Conservation (phyloP, 2,329 filamentous ascomycete species). For the Mollisia scopiformis region DNA sequence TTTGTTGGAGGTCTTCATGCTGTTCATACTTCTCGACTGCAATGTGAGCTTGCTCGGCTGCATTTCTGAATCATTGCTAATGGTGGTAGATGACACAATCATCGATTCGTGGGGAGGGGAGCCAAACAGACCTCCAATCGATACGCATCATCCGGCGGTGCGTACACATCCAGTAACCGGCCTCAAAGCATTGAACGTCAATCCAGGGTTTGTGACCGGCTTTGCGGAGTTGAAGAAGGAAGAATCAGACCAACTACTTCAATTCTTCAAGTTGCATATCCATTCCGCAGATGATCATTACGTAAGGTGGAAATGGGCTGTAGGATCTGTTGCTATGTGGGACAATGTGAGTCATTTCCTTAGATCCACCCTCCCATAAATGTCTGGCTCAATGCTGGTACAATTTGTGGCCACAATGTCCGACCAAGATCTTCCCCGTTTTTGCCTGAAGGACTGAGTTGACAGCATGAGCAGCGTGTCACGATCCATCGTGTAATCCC, state of each 20-base stretch:
- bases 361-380: no score
- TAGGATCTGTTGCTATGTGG: slow-evolving; percentile 31
- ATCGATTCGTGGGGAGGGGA: slow-evolving; percentile 27
- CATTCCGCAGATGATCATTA: slow-evolving; percentile 32
- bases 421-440: no score
- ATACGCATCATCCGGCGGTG: slow-evolving; percentile 34
- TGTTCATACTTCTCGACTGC: slow-evolving; percentile 27
- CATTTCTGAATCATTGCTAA: background rate
- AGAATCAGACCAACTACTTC: slow-evolving; percentile 28
- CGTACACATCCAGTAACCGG: slow-evolving; percentile 36
- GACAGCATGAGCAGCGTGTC: slow-evolving; percentile 19
- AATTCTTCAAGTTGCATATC: slow-evolving; percentile 29
- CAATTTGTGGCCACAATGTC: no score
- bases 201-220: slow-evolving; percentile 24
- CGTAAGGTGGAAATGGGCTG: slow-evolving; percentile 34
- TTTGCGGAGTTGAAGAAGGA: slow-evolving; percentile 33
- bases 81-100: slow-evolving; percentile 11
- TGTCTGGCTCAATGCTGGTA: no score
- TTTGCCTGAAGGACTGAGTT: no score
- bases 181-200: slow-evolving; percentile 31
- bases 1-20: slow-evolving; percentile 25
- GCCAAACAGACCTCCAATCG: slow-evolving; percentile 33
- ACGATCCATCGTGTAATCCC: slow-evolving; percentile 30
- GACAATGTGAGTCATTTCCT: slow-evolving; percentile 31
- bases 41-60: slow-evolving; percentile 12